These are phyloP conservation scores for Aegilops sharonensis DNA, from an alignment of 176 grass and related monocot species.

Conservation along the genomic window DNA sequence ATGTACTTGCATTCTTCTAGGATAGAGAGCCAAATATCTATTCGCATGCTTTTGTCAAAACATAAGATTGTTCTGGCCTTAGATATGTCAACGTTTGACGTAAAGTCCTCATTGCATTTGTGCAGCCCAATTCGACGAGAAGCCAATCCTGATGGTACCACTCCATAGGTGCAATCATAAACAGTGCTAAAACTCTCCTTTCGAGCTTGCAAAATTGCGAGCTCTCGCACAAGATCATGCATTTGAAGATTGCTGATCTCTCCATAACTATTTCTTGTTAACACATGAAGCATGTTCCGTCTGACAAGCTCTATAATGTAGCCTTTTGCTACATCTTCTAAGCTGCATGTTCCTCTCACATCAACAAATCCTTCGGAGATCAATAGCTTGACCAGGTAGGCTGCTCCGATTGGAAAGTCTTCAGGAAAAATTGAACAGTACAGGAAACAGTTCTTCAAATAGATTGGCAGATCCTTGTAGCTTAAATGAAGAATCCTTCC, in stretches of 20 bases:
- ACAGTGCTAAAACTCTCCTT: constrained; percentile 33
- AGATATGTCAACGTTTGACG: not conserved
- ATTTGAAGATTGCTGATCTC: constrained; percentile 24
- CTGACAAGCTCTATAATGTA: constrained; percentile 38
- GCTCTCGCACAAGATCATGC: constrained; percentile 49
- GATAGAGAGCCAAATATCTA: not conserved
- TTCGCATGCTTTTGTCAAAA: constrained; percentile 17
- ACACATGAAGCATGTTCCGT: constrained; percentile 45
- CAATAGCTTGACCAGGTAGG: constrained; percentile 34
- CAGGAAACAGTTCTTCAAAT: constrained; percentile 55
- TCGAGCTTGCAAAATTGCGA: constrained; percentile 25
- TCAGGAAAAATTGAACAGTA: constrained; percentile 49
- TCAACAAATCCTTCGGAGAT: constrained; percentile 48
- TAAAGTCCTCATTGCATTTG: not conserved
- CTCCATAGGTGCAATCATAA: not conserved
- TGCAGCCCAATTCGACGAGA: not conserved
- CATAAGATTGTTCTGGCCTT: constrained; percentile 29
- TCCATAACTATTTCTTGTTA: constrained; percentile 11
- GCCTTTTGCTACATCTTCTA: constrained; percentile 54
- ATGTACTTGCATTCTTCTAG: constrained; percentile 11
- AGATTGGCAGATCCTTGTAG: constrained; percentile 27
- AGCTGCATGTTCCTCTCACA: constrained; percentile 27
- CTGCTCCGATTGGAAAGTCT: constrained; percentile 21
- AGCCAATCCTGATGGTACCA: not conserved
- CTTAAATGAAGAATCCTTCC: constrained; percentile 49